A percentile compares a stretch with the other conserved stretches of the same genome.
Conservation (phyloP, 2,329 filamentous ascomycete species). For the Botryotinia narcissicola region DNA sequence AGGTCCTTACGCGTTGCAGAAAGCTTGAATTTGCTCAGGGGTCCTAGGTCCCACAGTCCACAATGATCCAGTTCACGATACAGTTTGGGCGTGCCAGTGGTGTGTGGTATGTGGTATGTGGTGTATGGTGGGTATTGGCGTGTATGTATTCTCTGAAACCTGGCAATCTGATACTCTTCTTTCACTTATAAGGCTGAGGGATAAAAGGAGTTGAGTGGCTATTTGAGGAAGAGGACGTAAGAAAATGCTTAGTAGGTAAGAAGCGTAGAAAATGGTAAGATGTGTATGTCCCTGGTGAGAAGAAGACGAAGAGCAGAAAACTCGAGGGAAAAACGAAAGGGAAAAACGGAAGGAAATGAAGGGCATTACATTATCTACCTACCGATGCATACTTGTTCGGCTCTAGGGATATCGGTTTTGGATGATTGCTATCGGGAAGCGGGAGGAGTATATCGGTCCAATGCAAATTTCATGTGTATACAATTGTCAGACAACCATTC, state of each 20-base stretch:
- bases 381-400: background rate
- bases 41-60: background rate
- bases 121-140: background rate
- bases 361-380: background rate
- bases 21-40: slow-evolving; percentile 17
- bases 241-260: background rate
- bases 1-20: slow-evolving; percentile 10
- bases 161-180: background rate
- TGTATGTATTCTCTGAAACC: background rate
- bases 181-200: background rate
- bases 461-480: background rate
- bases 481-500: background rate
- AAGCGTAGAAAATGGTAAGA: background rate
- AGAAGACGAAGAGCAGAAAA: background rate
- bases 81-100: background rate
- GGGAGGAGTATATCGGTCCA: background rate
- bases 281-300: background rate
- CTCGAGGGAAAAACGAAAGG: background rate
- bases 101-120: background rate
- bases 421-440: background rate
- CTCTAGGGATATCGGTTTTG: background rate
- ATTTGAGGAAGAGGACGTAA: background rate
- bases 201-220: background rate
- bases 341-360: background rate
- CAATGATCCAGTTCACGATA: background rate